Evolutionary conservation across 768 basidiomycete species (phyloP).

Genomic region (Suillus bovinus): DNA sequence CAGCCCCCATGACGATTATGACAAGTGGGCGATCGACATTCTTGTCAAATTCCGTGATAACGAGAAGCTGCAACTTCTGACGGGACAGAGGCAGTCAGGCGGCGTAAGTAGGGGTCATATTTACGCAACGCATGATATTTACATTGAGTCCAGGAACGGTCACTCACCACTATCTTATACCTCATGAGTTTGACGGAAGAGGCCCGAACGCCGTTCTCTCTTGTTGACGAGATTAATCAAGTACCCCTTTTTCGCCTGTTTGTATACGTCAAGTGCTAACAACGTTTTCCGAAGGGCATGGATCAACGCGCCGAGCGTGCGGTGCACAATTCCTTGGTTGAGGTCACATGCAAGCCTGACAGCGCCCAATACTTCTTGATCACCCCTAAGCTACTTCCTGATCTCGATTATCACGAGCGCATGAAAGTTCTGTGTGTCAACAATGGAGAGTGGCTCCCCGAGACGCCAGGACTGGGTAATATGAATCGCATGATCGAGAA

Average conservation of each 20-base stretch:
- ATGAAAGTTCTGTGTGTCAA: constrained; percentile 97
- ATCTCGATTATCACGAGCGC: constrained; percentile 82
- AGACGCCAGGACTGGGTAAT: constrained; percentile 62
- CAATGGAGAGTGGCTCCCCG: constrained; percentile 92
- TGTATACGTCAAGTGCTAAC: constrained; percentile 8
- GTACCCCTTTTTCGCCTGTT: constrained; percentile 32
- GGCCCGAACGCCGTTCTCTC: constrained; percentile 92
- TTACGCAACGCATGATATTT: constrained; percentile 5
- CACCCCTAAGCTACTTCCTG: constrained; percentile 93
- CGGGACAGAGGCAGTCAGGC: constrained; percentile 89
- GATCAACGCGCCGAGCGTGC: constrained; percentile 91
- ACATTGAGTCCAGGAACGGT: constrained; percentile 72
- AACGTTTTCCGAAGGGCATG: constrained; percentile 68
- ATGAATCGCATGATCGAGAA: constrained; percentile 73
- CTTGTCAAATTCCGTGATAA: constrained; percentile 93
- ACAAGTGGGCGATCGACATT: constrained; percentile 95
- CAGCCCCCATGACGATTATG: constrained; percentile 79
- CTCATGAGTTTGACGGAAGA: constrained; percentile 94
- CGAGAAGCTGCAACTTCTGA: constrained; percentile 84
- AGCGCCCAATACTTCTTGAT: constrained; percentile 99
- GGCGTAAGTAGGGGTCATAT: constrained; percentile 61
- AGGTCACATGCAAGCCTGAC: constrained; percentile 87
- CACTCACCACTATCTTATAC: constrained; percentile 94
- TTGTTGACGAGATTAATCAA: constrained; percentile 99
- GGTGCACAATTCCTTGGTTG: constrained; percentile 94